Conservation (phyloP, 108 stramenopile genomes). For the Bacterosira constricta region DNA sequence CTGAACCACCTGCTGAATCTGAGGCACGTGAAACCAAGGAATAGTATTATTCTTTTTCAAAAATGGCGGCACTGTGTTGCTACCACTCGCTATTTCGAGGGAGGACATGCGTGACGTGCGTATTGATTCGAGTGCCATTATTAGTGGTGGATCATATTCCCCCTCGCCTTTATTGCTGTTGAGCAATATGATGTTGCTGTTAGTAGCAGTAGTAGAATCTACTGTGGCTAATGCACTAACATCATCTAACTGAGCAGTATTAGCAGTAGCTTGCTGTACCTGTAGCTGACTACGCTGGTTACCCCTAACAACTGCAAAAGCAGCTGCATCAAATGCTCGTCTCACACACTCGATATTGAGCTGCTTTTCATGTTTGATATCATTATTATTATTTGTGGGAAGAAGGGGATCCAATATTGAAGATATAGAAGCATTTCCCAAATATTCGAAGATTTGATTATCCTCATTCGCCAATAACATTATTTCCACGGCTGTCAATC, state of each 20-base stretch:
- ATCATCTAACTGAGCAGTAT: too few relatives aligned
- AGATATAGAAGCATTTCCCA: not conserved
- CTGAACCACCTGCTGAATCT: too few relatives aligned
- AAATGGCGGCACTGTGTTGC: conserved; percentile 26
- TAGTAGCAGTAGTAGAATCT: too few relatives aligned
- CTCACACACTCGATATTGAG: conserved; percentile 17
- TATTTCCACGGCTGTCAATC: not conserved
- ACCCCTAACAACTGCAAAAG: conserved; percentile 24
- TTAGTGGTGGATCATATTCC: conserved; percentile 40
- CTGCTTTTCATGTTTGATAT: not conserved
- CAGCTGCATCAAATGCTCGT: conserved; percentile 38
- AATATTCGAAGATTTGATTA: too few relatives aligned
- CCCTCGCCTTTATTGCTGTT: too few relatives aligned
- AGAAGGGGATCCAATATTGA: conserved; percentile 4
- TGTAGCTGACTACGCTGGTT: not conserved
- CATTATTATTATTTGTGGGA: not conserved
- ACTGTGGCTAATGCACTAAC: too few relatives aligned
- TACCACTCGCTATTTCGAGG: conserved; percentile 22
- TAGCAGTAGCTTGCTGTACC: too few relatives aligned
- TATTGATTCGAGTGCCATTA: conserved; percentile 28
- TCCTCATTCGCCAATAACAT: not conserved
- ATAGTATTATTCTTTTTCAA: conserved; percentile 50
- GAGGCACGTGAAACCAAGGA: conserved; percentile 49
- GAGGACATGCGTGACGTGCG: conserved; percentile 15
- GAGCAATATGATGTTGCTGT: too few relatives aligned